Evolutionary conservation across 2,329 filamentous ascomycete species (phyloP).

Genomic region (Phialemonium atrogriseum): DNA sequence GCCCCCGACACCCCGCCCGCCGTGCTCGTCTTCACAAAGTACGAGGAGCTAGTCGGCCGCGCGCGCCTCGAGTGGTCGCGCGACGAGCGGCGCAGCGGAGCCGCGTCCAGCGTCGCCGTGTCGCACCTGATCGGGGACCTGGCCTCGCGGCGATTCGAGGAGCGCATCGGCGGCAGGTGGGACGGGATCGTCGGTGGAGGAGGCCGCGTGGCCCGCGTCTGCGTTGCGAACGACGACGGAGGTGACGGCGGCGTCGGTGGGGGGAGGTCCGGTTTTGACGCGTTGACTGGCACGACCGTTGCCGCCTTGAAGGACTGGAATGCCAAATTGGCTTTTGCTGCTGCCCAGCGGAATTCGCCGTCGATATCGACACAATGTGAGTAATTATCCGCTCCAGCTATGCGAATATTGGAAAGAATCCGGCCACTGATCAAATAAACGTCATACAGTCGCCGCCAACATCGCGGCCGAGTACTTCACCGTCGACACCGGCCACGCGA

Average conservation of each 20-base stretch:
- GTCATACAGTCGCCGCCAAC: constrained; percentile 13
- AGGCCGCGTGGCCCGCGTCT: constrained; percentile 8
- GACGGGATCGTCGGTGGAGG: constrained; percentile 7
- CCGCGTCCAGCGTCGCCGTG: constrained; percentile 14
- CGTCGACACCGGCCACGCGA: constrained; percentile 15
- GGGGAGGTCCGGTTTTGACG: constrained; percentile 8
- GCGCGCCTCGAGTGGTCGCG: constrained; percentile 14
- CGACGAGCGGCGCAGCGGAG: constrained; percentile 9
- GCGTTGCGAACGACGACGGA: constrained; percentile 10
- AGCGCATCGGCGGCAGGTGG: constrained; percentile 12
- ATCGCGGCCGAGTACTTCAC: constrained; percentile 12
- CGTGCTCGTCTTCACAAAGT: constrained; percentile 15
- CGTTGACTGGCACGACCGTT: no score
- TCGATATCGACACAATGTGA: constrained; percentile 14
- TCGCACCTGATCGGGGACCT: constrained; percentile 14
- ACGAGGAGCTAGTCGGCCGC: constrained; percentile 13
- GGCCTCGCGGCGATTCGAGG: constrained; percentile 11
- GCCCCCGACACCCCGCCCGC: constrained; percentile 10
- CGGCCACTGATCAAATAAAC: constrained; percentile 4
- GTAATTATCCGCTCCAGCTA: neutral
- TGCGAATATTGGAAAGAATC: neutral
- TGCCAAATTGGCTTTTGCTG: constrained; percentile 12
- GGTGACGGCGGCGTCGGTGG: constrained; percentile 4
- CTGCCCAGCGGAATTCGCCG: constrained; percentile 13
- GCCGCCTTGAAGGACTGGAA: constrained; percentile 8